Percentiles rank a stretch among this genome's conserved stretches.
phyloP scores from a whole-genome alignment of 345 rosid species.

The Bretschneidera sinensis region DNA sequence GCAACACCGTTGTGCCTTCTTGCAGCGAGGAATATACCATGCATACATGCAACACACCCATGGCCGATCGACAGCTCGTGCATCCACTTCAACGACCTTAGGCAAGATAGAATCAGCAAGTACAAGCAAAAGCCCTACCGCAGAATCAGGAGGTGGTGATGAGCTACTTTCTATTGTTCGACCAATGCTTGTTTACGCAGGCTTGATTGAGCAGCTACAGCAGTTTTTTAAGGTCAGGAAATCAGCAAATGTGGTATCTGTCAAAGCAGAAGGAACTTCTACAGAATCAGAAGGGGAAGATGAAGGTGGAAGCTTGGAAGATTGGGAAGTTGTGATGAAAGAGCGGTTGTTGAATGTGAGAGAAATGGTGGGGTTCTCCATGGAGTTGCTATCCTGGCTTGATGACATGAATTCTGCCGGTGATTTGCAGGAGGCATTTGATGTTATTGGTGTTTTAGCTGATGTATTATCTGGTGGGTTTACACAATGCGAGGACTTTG shows the following conservation, averaged over 20 bases:
- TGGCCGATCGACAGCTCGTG: conserved; percentile 47
- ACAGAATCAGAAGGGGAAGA: conserved; percentile 27
- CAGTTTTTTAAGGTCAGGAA: conserved; percentile 64
- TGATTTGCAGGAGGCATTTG: conserved; percentile 90
- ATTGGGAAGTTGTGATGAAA: conserved; percentile 81
- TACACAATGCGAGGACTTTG: conserved; percentile 67
- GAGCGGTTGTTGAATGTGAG: conserved; percentile 60
- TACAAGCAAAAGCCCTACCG: conserved; percentile 27
- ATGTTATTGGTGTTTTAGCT: conserved; percentile 61
- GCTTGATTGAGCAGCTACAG: conserved; percentile 92
- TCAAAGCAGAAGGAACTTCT: conserved; percentile 41
- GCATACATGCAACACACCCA: conserved; percentile 88
- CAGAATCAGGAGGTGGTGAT: conserved; percentile 35
- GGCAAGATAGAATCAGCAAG: conserved; percentile 40
- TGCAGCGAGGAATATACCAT: conserved; percentile 87
- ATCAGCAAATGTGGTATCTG: conserved; percentile 21
- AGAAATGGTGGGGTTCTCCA: conserved; percentile 83
- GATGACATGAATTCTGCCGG: conserved; percentile 71
- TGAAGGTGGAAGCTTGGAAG: conserved; percentile 48
- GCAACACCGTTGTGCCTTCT: conserved; percentile 75
- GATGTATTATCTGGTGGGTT: conserved; percentile 78
- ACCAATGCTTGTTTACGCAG: conserved; percentile 85
- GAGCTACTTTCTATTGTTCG: conserved; percentile 63
- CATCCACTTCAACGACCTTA: conserved; percentile 22
- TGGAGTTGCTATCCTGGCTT: conserved; percentile 77